Conservation (phyloP, 495 filamentous ascomycete genomes). For the Pseudotulostoma volvatum region DNA sequence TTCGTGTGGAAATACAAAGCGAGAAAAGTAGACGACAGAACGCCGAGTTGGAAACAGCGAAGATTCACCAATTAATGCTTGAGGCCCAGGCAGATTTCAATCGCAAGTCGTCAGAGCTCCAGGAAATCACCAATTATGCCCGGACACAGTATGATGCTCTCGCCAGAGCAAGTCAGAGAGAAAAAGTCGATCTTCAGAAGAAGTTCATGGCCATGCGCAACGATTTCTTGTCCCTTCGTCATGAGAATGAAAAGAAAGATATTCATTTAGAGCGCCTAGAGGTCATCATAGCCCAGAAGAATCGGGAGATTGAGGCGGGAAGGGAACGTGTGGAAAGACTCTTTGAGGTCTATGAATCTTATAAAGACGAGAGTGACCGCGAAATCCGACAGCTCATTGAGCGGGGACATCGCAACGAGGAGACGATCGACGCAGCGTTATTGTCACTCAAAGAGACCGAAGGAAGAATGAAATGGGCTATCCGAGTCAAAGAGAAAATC, state of each 20-base stretch:
- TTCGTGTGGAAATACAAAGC: conserved; percentile 46
- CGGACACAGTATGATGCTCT: conserved; percentile 55
- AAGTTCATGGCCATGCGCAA: conserved; percentile 18
- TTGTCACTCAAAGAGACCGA: conserved; percentile 44
- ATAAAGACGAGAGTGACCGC: conserved; percentile 46
- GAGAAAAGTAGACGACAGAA: conserved; percentile 48
- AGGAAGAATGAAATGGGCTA: conserved; percentile 50
- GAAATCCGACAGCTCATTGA: conserved; percentile 39
- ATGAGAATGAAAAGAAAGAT: conserved; percentile 25
- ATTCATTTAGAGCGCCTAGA: conserved; percentile 46
- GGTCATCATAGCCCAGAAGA: conserved; percentile 52
- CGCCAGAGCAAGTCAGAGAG: conserved; percentile 38
- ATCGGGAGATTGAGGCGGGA: conserved; percentile 43
- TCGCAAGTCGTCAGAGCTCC: conserved; percentile 44
- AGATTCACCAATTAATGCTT: conserved; percentile 43
- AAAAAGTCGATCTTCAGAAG: conserved; percentile 32
- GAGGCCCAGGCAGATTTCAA: conserved; percentile 38
- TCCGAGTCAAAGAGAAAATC: conserved; percentile 44
- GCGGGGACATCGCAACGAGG: conserved; percentile 35
- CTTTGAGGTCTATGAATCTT: conserved; percentile 37
- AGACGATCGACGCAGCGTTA: conserved; percentile 37
- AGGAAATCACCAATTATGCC: conserved; percentile 35
- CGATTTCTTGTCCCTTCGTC: conserved; percentile 20
- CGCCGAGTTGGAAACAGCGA: conserved; percentile 45
- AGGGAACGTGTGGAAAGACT: conserved; percentile 44